phyloP scores from a whole-genome alignment of 2,329 filamentous ascomycete genomes.

The Colletotrichum graminicola region DNA sequence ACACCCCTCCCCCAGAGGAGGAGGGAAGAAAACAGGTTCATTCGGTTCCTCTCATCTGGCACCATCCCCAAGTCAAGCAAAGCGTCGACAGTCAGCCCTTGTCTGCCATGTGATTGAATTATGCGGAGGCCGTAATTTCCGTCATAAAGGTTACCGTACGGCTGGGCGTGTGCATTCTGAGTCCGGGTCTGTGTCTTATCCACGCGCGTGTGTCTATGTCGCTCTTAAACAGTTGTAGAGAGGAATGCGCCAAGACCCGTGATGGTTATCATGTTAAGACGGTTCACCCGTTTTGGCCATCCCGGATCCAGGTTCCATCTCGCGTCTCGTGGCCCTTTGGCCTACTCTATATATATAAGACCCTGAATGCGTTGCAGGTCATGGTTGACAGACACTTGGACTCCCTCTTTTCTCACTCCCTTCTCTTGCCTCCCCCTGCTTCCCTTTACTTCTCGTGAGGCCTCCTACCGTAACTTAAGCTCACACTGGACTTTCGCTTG shows the following conservation, averaged over 20 bases:
- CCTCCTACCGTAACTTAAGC: background rate
- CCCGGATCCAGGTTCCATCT: background rate
- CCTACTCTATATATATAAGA: slow-evolving; percentile 34
- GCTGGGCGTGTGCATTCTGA: slow-evolving; percentile 1
- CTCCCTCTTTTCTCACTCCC: slow-evolving; percentile 25
- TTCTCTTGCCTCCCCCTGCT: background rate
- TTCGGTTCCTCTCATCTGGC: slow-evolving; percentile 18
- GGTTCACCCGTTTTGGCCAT: slow-evolving; percentile 8
- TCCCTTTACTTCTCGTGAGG: slow-evolving; percentile 9
- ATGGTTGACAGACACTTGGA: slow-evolving; percentile 14
- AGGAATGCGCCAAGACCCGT: slow-evolving; percentile 30
- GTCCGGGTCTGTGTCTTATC: background rate
- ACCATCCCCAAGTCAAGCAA: slow-evolving; percentile 34
- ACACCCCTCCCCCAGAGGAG: background rate
- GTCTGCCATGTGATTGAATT: slow-evolving; percentile 34
- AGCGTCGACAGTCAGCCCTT: slow-evolving; percentile 31
- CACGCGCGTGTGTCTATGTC: background rate
- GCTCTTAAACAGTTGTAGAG: slow-evolving; percentile 19
- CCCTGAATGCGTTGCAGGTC: slow-evolving; percentile 16
- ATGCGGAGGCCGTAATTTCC: slow-evolving; percentile 39
- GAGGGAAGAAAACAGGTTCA: background rate
- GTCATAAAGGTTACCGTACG: slow-evolving; percentile 8
- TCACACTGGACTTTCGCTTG: background rate
- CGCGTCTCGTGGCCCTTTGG: slow-evolving; percentile 7
- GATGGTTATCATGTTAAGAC: slow-evolving; percentile 24